These are phyloP conservation scores for Larix kaempferi DNA, from an alignment of 75 land plant species.

Conservation along the genomic window DNA sequence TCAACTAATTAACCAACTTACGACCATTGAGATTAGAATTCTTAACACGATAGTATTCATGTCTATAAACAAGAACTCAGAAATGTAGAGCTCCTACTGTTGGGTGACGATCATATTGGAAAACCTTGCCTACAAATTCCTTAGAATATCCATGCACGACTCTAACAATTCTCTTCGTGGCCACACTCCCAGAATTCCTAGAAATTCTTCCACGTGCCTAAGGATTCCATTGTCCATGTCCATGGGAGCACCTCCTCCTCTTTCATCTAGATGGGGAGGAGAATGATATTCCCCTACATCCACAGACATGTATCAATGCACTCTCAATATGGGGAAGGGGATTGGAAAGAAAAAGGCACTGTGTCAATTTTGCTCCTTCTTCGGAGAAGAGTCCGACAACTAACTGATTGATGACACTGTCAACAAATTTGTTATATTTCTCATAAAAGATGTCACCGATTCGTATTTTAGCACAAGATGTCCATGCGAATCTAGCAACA, in stretches of 20 bases:
- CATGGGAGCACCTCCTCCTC: not conserved
- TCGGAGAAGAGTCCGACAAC: constrained; percentile 77
- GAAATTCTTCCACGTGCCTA: constrained; percentile 32
- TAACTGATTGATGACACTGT: constrained; percentile 61
- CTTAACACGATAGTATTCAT: constrained; percentile 68
- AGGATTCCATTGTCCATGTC: not conserved
- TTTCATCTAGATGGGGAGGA: not conserved
- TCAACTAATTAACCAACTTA: no score
- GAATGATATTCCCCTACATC: constrained; percentile 22
- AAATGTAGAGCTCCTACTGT: constrained; percentile 62
- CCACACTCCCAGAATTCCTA: constrained; percentile 40
- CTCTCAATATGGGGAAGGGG: no score
- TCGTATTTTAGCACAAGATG: constrained; percentile 43
- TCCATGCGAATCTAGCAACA: constrained; percentile 68
- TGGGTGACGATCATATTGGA: constrained; percentile 15
- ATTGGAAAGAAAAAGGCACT: no score
- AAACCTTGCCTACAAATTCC: constrained; percentile 29
- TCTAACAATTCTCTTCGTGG: constrained; percentile 57
- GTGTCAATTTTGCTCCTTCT: constrained; percentile 19
- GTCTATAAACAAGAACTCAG: constrained; percentile 60
- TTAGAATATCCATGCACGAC: constrained; percentile 33
- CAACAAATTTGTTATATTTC: constrained; percentile 58
- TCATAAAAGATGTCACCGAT: constrained; percentile 53
- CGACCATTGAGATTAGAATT: no score
- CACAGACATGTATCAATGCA: not conserved